A percentile compares a stretch with the other conserved stretches of the same genome.
Conservation (phyloP, 2,329 filamentous ascomycete genomes). For the Venturia carpophila region DNA sequence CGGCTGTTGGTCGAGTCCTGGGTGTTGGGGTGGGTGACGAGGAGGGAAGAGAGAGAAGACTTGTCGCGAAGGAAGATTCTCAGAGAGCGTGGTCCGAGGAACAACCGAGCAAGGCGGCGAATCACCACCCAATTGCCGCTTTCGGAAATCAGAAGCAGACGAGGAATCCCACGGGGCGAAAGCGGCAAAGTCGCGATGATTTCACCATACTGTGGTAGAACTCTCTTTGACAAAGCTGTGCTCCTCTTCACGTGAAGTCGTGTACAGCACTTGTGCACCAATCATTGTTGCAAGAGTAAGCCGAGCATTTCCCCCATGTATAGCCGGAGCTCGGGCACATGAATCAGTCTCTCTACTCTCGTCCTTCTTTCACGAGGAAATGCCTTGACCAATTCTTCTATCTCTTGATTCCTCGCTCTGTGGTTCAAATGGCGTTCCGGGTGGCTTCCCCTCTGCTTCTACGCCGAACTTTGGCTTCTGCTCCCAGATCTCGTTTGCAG, state of each 20-base stretch:
- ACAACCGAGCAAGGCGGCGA: not conserved
- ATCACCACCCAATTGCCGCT: not conserved
- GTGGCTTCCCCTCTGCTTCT: conserved; percentile 9
- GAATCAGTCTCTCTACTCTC: not conserved
- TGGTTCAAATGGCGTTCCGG: not conserved
- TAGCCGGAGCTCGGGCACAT: conserved; percentile 6
- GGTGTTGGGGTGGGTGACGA: not conserved
- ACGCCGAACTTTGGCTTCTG: not conserved
- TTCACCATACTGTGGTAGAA: not conserved
- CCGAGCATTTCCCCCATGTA: conserved; percentile 3
- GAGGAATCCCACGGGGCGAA: not conserved
- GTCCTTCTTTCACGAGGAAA: not conserved
- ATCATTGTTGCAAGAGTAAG: not conserved
- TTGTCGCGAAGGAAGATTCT: not conserved
- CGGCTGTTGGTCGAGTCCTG: not conserved
- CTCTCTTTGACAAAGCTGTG: not conserved
- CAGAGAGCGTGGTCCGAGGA: no score
- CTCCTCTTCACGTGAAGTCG: conserved; percentile 9
- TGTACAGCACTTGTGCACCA: not conserved
- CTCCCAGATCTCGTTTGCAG: not conserved
- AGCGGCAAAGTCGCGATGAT: not conserved
- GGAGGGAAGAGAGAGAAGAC: no score
- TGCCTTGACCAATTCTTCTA: not conserved
- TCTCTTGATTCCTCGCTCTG: not conserved
- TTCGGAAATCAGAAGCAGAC: not conserved